Base-by-base conservation (phyloP, 306 rosid species). In the Cicer arietinum region DNA sequence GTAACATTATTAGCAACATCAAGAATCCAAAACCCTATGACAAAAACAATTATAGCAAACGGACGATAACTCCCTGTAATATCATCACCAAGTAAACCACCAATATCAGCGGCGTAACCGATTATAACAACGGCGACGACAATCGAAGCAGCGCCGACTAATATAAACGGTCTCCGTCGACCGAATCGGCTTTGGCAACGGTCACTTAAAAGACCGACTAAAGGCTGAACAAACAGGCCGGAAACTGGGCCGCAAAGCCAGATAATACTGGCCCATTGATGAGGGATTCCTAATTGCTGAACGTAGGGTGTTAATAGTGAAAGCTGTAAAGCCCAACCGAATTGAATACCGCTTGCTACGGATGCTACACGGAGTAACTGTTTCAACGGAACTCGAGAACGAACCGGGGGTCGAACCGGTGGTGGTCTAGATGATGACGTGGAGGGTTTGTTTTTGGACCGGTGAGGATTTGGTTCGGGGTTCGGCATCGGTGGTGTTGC, bases 281-380 rank as follows among this genome's bases (percentile, higher is more conserved):
- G 98, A 60, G 98, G 97, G 50, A 95, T 89, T 30, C 99, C 99
- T 2, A 94, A 86, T 84, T 94, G 98, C 75, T 94, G 99, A 35
- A 94, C 92, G 46, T 94, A 94, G 0, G 99, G 98, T 1, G 96
- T 92, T 48, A 92, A 45, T 1, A 94, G 92, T 25, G 97, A 94
- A 10, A 94, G 95, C 85, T 94, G 99, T 35, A 94, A 11, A 22
- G 99, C 99, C 99, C 99, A 94, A 1, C 99, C 99, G 80, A 94
- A 94, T 58, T 94, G 99, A 43, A 92, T 92, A 1, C 99, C 99
- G 5, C 93, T 72, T 1, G 98, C 96, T 6, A 94, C 95, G 0
- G 97, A 94, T 1, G 99, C 90, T 42, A 94, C 92, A 2, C 91
- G 89, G 4, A 92, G 84, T 6, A 94, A 50, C 50, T 76, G 80